Base-by-base conservation (phyloP, 1,284 basidiomycete species). In the Fistulina hepatica region DNA sequence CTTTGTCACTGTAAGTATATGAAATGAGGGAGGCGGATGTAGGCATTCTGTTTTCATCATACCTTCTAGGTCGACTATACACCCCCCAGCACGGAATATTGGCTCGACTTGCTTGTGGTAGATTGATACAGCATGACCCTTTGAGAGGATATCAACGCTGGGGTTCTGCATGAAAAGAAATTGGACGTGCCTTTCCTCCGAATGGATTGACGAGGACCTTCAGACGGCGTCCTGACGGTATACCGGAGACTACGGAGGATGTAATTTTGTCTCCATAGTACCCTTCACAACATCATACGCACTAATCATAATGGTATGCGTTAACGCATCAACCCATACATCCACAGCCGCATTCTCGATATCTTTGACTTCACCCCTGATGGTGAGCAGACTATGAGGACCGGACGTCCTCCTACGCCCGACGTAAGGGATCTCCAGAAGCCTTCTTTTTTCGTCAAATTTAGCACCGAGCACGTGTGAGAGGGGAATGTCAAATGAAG, bases 141-240 rank as follows among this genome's bases (percentile, higher is more conserved):
- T 64, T 86, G 65, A 5, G 10, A 25, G 12, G 5, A 32, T 8
- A 37, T 17, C 8, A 30, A 20, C 25, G 20, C n/a, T n/a, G 17
- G 27, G 36, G 11, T 23, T 27, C 15, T 34, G 22, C 8, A 28
- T 7, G 11, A 38, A 9, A 0, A 21, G 17, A 37, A 10, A 27
- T 6, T 15, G 6, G 1, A 51, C 60, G 11, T 47, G 76, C 74
- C 9, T 63, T 61, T 2, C 89, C 89, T 40, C 85, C 77, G 24
- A 71, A 59, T 1, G 88, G 89, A 51, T 92, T 92, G 44, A 91
- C 65, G 15, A 91, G 50, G 2, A 91, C 63, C 36, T 72, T 66
- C 9, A 83, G 55, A 16, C 58, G 53, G 39, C 71, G 62, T 39
- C 57, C 54, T 15, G 42, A 38, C 27, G 39, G 43, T 10, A 45